Conservation (phyloP, 2,329 filamentous ascomycete genomes). For the Xylaria sp. region DNA sequence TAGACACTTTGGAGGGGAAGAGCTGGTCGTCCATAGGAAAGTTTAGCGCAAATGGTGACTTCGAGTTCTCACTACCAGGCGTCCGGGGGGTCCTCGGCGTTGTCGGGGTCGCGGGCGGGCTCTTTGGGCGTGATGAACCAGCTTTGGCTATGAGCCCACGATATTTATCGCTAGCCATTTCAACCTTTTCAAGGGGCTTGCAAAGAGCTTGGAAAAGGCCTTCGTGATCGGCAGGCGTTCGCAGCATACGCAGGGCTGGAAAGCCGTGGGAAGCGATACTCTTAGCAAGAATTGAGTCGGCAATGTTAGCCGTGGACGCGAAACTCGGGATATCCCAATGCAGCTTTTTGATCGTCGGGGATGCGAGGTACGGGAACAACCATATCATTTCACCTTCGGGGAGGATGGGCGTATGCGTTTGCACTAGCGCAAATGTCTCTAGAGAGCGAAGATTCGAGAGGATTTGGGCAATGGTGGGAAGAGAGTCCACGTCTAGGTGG, state of each 20-base stretch:
- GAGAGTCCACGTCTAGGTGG: constrained; percentile 60
- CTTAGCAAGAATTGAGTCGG: constrained; percentile 67
- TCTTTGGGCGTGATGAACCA: constrained; percentile 31
- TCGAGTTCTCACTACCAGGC: constrained; percentile 23
- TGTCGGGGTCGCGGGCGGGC: constrained; percentile 43
- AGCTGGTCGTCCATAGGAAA: constrained; percentile 37
- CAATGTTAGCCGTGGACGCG: constrained; percentile 50
- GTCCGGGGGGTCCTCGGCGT: constrained; percentile 40
- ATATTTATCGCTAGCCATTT: constrained; percentile 57
- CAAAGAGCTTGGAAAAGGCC: constrained; percentile 73
- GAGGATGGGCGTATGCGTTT: constrained; percentile 60
- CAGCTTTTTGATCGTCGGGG: constrained; percentile 55
- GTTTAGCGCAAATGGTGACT: constrained; percentile 32
- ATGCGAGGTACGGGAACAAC: constrained; percentile 69
- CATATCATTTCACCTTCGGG: constrained; percentile 61
- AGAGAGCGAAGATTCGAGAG: constrained; percentile 60
- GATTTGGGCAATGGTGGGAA: constrained; percentile 64
- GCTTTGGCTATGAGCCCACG: constrained; percentile 39
- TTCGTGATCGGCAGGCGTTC: constrained; percentile 71
- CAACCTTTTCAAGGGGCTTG: constrained; percentile 61
- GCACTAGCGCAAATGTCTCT: constrained; percentile 58
- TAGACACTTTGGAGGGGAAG: constrained; percentile 44
- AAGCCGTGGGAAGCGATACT: constrained; percentile 66
- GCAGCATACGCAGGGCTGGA: constrained; percentile 63
- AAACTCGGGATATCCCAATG: constrained; percentile 69